Conservation (phyloP, 192 early-diverging fungal genomes). For the Dispira parvispora region DNA sequence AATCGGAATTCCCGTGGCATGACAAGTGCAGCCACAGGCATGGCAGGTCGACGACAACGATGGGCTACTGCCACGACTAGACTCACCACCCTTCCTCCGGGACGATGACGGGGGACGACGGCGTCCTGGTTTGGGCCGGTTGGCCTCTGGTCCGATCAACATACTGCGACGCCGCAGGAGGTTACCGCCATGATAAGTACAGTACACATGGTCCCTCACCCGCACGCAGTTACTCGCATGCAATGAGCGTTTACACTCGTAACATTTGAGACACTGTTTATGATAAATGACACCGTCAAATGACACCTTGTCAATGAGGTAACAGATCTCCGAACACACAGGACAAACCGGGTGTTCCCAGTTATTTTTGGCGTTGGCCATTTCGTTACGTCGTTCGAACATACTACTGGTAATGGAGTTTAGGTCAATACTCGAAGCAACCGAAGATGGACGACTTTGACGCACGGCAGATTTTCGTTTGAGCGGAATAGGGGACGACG, state of each 20-base stretch:
- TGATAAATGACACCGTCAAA: slow-evolving; percentile 34
- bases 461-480: slow-evolving; percentile 3
- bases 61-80: background rate
- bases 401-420: background rate
- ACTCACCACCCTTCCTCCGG: background rate
- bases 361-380: slow-evolving; percentile 15
- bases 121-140: slow-evolving; percentile 2
- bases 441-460: background rate
- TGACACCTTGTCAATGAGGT: slow-evolving; percentile 26
- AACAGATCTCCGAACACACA: slow-evolving; percentile 21
- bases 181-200: slow-evolving; percentile 28
- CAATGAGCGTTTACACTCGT: slow-evolving; percentile 24
- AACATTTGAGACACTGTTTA: slow-evolving; percentile 31
- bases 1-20: background rate
- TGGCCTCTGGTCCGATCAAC: slow-evolving; percentile 19
- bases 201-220: slow-evolving; percentile 30
- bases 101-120: slow-evolving; percentile 3
- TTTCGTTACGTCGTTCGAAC: slow-evolving; percentile 10
- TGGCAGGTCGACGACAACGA: background rate
- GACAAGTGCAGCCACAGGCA: background rate
- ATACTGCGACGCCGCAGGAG: slow-evolving; percentile 32
- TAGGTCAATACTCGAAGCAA: background rate
- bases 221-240: slow-evolving; percentile 20
- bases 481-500: background rate
- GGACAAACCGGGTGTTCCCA: slow-evolving; percentile 33